phyloP scores from a whole-genome alignment of 139 green algal species.

The Desmodesmus armatus region DNA sequence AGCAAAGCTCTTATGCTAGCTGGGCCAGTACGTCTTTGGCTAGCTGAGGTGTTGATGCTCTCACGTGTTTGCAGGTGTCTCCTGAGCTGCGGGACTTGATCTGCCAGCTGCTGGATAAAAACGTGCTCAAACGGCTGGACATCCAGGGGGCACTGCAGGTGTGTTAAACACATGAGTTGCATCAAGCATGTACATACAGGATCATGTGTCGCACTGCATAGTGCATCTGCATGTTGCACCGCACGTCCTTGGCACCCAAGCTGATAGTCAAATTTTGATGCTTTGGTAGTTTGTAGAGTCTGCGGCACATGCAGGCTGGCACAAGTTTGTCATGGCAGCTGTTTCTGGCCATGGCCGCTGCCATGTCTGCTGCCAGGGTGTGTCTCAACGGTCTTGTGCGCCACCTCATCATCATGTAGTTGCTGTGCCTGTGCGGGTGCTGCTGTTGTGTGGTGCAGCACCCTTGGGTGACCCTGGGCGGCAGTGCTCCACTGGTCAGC shows the following conservation, averaged over 20 bases:
- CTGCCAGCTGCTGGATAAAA: constrained; percentile 55
- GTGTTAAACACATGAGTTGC: no score
- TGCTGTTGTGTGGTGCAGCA: no score
- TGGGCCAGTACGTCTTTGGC: no score
- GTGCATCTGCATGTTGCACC: not conserved
- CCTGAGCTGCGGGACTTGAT: constrained; percentile 41
- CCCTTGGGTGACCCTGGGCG: constrained; percentile 53
- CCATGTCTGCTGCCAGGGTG: no score
- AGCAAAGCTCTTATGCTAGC: no score
- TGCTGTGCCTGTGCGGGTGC: no score
- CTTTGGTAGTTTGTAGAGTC: not conserved
- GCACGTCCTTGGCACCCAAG: not conserved
- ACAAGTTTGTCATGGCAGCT: no score
- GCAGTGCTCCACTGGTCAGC: constrained; percentile 43
- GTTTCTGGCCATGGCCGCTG: no score
- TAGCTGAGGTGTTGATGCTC: not conserved
- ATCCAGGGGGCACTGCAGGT: constrained; percentile 48
- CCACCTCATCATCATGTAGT: no score
- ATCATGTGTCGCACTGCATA: not conserved
- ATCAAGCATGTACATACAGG: no score
- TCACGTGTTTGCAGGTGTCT: constrained; percentile 16
- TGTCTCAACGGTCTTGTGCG: no score
- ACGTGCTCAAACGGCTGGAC: constrained; percentile 48
- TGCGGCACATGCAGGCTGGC: no score
- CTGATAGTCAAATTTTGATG: not conserved